A percentile compares a stretch with the other conserved stretches of the same genome.
phyloP scores from a whole-genome alignment of 768 basidiomycete species.

The Russula brevipes region DNA sequence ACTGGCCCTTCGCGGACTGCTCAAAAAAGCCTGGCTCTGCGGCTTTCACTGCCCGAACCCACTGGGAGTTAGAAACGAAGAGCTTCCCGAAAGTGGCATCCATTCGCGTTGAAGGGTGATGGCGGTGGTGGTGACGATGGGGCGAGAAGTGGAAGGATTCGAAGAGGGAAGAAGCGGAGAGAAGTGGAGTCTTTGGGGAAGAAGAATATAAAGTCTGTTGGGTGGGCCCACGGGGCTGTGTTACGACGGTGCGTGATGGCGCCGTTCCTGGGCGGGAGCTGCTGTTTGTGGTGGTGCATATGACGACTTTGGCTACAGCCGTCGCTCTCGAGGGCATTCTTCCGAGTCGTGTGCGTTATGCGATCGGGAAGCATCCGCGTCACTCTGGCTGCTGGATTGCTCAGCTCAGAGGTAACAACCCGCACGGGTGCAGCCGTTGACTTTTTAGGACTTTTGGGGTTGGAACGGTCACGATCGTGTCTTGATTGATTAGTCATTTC shows the following conservation, averaged over 20 bases:
- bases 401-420: too few relatives aligned
- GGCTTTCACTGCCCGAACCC: constrained; percentile 56
- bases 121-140: neutral
- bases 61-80: constrained; percentile 54
- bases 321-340: constrained; percentile 8
- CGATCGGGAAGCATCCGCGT: too few relatives aligned
- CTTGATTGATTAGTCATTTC: too few relatives aligned
- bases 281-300: neutral
- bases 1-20: constrained; percentile 56
- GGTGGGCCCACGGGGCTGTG: neutral
- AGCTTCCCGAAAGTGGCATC: constrained; percentile 32
- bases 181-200: neutral
- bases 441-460: too few relatives aligned
- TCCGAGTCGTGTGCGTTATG: neutral
- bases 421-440: too few relatives aligned
- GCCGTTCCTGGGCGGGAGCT: neutral
- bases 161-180: neutral
- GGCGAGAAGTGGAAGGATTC: neutral
- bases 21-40: constrained; percentile 62
- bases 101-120: constrained; percentile 5
- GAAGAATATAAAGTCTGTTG: too few relatives aligned
- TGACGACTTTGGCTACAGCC: neutral
- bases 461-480: too few relatives aligned
- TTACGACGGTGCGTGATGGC: neutral
- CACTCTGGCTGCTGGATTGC: too few relatives aligned